Conservation (phyloP, 805 yeast species). For the Kurtzmaniella cleridarum region DNA sequence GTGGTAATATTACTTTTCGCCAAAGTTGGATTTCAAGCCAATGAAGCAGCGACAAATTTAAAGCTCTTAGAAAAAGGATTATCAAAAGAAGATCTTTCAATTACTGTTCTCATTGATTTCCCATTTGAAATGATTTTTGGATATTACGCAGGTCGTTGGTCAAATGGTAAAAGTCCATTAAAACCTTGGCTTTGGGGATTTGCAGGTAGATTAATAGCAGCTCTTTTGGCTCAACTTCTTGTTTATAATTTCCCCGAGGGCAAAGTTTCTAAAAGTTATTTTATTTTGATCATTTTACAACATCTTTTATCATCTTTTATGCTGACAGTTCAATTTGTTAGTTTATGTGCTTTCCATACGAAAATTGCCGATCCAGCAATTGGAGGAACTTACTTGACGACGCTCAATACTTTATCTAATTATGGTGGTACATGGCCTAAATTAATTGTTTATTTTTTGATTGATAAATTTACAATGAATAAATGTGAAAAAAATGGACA, state of each 20-base stretch:
- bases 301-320: conserved; percentile 85
- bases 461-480: conserved; percentile 71
- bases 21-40: conserved; percentile 91
- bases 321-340: conserved; percentile 93
- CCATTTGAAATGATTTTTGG: conserved; percentile 96
- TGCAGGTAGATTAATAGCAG: conserved; percentile 74
- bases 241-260: conserved; percentile 69
- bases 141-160: conserved; percentile 93
- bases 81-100: conserved; percentile 87
- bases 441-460: conserved; percentile 68
- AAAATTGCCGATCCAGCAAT: conserved; percentile 91
- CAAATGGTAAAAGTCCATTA: conserved; percentile 69
- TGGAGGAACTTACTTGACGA: conserved; percentile 98
- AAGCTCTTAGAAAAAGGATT: conserved; percentile 88
- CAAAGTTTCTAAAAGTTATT: conserved; percentile 47
- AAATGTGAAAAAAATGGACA: conserved; percentile 40
- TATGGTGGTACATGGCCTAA: conserved; percentile 98
- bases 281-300: conserved; percentile 69
- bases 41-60: conserved; percentile 91
- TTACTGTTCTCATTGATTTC: conserved; percentile 88
- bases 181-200: conserved; percentile 89
- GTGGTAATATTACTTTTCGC: conserved; percentile 71
- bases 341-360: conserved; percentile 92
- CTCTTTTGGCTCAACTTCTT: conserved; percentile 66
- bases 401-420: conserved; percentile 85